Evolutionary conservation across 306 rosid species (phyloP).

Genomic region (Gastrolobium bilobum): DNA sequence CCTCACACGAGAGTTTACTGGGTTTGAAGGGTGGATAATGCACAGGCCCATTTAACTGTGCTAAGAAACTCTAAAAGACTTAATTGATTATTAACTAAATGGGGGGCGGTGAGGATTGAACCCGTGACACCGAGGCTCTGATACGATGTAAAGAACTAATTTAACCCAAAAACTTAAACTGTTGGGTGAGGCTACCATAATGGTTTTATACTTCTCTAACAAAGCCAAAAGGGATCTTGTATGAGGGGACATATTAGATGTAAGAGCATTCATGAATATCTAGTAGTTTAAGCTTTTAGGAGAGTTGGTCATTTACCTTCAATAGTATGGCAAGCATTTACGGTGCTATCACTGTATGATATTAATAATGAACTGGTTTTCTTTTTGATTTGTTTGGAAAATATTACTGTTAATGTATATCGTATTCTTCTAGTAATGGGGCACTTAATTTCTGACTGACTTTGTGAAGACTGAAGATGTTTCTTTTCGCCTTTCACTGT

Average conservation of each 20-base stretch:
- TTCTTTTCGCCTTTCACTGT: neutral
- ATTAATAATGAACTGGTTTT: neutral
- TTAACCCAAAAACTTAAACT: too few species aligned
- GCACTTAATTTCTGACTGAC: neutral
- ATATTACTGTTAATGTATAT: neutral
- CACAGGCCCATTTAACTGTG: too few species aligned
- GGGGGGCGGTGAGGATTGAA: too few species aligned
- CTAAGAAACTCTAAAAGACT: too few species aligned
- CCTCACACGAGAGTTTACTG: too few species aligned
- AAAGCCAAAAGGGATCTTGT: neutral
- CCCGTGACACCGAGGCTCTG: too few species aligned
- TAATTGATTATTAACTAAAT: too few species aligned
- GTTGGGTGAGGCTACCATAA: too few species aligned
- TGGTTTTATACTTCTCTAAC: too few species aligned
- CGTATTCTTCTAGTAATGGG: conserved; percentile 9
- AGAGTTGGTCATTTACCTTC: conserved; percentile 24
- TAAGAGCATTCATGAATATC: neutral
- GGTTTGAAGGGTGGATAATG: too few species aligned
- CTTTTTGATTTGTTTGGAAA: neutral
- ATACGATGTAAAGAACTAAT: too few species aligned
- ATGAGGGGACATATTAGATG: neutral
- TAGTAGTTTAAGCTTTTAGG: conserved; percentile 3
- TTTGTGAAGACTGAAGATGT: neutral
- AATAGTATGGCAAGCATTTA: conserved; percentile 14
- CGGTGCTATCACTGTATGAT: conserved; percentile 22